Evolutionary conservation across 2,329 filamentous ascomycete species (phyloP).

Genomic region (Penicillium griseofulvum): DNA sequence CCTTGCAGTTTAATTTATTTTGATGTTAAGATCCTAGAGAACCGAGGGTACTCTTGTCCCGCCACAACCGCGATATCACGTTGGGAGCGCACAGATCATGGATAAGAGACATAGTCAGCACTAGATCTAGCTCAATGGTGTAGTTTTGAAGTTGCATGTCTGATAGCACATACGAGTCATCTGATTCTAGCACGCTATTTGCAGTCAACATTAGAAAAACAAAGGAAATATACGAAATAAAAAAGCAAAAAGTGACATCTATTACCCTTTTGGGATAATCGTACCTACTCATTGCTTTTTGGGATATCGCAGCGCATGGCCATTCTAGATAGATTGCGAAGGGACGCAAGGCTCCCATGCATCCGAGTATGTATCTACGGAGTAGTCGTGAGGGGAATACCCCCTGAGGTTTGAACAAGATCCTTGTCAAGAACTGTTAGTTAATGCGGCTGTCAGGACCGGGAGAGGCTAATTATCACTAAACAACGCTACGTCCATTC

Average conservation of each 20-base stretch:
- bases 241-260: background rate
- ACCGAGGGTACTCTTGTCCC: slow-evolving; percentile 14
- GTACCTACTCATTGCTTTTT: background rate
- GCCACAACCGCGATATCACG: slow-evolving; percentile 21
- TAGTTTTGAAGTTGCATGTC: slow-evolving; percentile 1
- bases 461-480: background rate
- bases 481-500: background rate
- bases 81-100: slow-evolving; percentile 20
- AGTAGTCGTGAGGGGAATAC: background rate
- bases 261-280: background rate
- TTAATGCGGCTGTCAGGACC: slow-evolving; percentile 2
- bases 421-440: background rate
- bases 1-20: slow-evolving; percentile 3
- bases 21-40: background rate
- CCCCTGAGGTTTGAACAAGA: slow-evolving; percentile 1
- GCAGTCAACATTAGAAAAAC: background rate
- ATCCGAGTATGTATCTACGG: background rate
- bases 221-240: background rate
- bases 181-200: background rate
- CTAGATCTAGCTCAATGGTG: background rate
- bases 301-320: background rate
- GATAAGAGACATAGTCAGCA: slow-evolving; percentile 7
- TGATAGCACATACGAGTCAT: background rate
- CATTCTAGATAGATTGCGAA: background rate
- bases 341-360: background rate